phyloP scores from a whole-genome alignment of 768 basidiomycete genomes.

The Tubosaeta sp. region DNA sequence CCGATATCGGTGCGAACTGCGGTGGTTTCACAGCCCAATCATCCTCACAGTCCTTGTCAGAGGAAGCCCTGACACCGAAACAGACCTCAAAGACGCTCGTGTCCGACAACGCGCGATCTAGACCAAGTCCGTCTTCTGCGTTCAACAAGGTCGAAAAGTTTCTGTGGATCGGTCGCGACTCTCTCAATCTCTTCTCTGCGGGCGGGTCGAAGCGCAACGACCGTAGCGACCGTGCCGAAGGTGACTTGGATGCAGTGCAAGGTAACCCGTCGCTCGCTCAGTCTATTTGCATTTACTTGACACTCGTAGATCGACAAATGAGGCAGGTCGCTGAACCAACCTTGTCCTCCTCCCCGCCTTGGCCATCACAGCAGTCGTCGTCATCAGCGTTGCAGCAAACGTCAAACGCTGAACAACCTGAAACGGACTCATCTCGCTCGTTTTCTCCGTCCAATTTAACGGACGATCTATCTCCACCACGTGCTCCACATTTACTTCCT shows the following conservation, averaged over 20 bases:
- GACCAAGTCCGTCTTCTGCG: constrained; percentile 5
- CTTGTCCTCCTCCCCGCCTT: too few species aligned
- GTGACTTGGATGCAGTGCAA: constrained; percentile 19
- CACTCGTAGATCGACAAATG: constrained; percentile 13
- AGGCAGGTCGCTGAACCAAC: constrained; percentile 2
- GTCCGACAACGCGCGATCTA: neutral
- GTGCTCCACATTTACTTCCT: constrained; percentile 25
- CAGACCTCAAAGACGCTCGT: neutral
- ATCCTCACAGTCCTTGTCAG: constrained; percentile 5
- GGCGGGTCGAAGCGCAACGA: constrained; percentile 7
- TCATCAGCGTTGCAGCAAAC: neutral
- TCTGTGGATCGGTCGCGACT: constrained; percentile 28
- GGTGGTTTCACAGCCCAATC: neutral
- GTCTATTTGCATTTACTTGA: neutral
- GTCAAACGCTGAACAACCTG: neutral
- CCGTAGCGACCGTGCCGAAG: constrained; percentile 7
- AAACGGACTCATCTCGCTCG: constrained; percentile 20
- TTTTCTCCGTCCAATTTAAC: constrained; percentile 26
- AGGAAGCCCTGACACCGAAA: constrained; percentile 13
- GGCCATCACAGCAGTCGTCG: constrained; percentile 16
- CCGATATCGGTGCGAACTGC: constrained; percentile 14
- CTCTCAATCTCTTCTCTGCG: constrained; percentile 24
- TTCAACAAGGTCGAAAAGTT: constrained; percentile 33
- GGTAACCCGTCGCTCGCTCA: constrained; percentile 15
- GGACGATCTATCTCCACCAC: constrained; percentile 35